Evolutionary conservation across 345 rosid species (phyloP), one percentile per base, ranked within the genome.

Genomic region (Pugionium cornutum): DNA sequence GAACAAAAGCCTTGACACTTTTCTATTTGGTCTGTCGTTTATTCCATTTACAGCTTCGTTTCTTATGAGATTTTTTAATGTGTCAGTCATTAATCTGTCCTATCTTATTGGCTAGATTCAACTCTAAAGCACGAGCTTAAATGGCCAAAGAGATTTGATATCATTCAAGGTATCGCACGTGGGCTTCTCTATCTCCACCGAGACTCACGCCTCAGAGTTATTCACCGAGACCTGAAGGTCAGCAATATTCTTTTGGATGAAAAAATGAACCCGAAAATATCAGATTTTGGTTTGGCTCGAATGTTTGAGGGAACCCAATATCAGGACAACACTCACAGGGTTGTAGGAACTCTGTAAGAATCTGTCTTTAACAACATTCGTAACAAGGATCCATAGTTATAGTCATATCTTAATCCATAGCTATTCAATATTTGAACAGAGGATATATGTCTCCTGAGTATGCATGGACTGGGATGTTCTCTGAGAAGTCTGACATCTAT

Each of bases 391-490:
- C n/a, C n/a, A n/a, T n/a, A n/a, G n/a, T n/a, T n/a, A n/a, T n/a
- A n/a, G n/a, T n/a, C n/a, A n/a, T n/a, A n/a, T n/a, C n/a, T n/a
- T n/a, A n/a, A n/a, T 36, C 5, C 1, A 44, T 10, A n/a, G n/a
- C n/a, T 42, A 8, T n/a, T 40, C 40, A 2, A 5, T 49, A 7
- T 26, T 56, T 64, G 60, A 57, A 43, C 77, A 84, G 96, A 49
- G 89, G 96, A 32, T 90, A 86, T 37, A 88, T 86, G 92, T 79
- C 97, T 1, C 92, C 91, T 1, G 89, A 90, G 48, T 83, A 91
- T 47, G 94, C 91, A 8, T 75, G 84, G 89, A 71, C 65, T 30
- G 91, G 91, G 0, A 53, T 67, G 41, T 88, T 86, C 69, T 91
- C 96, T 0, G 67, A 75, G 26, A 88, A 91, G 68, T 88, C 96